These are phyloP conservation scores for Lactarius deliciosus DNA, from an alignment of 768 basidiomycete genomes.

Conservation along the genomic window DNA sequence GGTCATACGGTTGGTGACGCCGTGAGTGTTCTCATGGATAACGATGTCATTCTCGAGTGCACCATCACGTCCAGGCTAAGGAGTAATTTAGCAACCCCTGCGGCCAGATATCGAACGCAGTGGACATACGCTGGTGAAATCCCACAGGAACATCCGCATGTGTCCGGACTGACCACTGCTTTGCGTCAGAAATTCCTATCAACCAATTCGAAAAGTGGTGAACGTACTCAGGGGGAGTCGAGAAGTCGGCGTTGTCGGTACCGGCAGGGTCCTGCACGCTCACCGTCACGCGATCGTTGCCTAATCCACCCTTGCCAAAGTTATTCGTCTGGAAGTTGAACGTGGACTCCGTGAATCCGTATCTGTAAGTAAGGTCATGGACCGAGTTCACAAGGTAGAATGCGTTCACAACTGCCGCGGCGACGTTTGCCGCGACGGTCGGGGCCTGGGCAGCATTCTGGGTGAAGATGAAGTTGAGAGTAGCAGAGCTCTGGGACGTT, in stretches of 20 bases:
- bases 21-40: constrained; percentile 47
- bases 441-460: constrained; percentile 40
- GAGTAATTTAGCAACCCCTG: no score
- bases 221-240: constrained; percentile 45
- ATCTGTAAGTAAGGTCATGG: constrained; percentile 52
- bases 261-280: constrained; percentile 52
- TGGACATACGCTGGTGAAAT: constrained; percentile 33
- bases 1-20: constrained; percentile 43
- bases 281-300: constrained; percentile 50
- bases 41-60: constrained; percentile 61
- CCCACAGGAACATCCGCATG: constrained; percentile 45
- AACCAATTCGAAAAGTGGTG: not conserved
- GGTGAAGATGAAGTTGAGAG: constrained; percentile 44
- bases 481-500: constrained; percentile 41
- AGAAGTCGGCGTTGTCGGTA: constrained; percentile 46
- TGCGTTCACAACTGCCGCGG: constrained; percentile 54
- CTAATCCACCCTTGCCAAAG: constrained; percentile 51
- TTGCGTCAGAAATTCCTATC: not conserved
- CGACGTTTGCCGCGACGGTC: constrained; percentile 46
- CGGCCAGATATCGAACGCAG: constrained; percentile 20
- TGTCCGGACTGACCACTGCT: constrained; percentile 41
- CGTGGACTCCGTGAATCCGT: constrained; percentile 58
- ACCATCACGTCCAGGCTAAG: constrained; percentile 58
- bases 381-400: constrained; percentile 64
- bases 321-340: constrained; percentile 65